phyloP scores from a whole-genome alignment of 2,329 filamentous ascomycete genomes.

The Fusarium beomiforme region DNA sequence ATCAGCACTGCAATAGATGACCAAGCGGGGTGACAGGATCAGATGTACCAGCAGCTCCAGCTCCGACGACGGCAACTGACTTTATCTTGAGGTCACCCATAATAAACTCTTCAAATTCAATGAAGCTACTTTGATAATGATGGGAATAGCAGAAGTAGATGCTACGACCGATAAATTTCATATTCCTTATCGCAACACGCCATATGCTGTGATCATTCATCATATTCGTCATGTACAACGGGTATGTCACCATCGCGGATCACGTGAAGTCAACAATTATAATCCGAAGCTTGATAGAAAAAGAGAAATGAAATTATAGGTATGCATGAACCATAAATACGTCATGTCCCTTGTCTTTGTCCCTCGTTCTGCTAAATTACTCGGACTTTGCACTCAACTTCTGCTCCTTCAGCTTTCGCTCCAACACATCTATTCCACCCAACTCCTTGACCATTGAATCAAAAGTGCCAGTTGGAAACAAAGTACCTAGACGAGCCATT shows the following conservation, averaged over 20 bases:
- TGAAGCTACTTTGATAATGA: neutral
- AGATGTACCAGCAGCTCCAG: slow-evolving; percentile 34
- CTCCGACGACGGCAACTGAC: slow-evolving; percentile 36
- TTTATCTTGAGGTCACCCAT: slow-evolving; percentile 21
- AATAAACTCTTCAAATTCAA: rapidly evolving
- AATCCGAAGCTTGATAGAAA: neutral
- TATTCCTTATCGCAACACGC: neutral
- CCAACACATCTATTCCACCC: slow-evolving; percentile 24
- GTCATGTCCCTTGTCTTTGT: too few species aligned
- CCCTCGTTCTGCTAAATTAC: neutral
- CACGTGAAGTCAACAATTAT: slow-evolving; percentile 1
- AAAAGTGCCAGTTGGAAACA: slow-evolving; percentile 15
- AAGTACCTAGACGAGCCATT: neutral
- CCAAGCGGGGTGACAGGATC: too few species aligned
- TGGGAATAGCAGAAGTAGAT: rapidly evolving
- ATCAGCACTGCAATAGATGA: neutral
- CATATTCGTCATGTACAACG: slow-evolving; percentile 19
- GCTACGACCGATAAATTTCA: rapidly evolving
- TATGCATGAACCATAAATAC: too few species aligned
- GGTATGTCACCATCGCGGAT: slow-evolving; percentile 20
- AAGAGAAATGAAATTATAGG: neutral
- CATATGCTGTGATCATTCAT: neutral
- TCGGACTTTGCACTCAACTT: neutral
- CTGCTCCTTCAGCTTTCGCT: slow-evolving; percentile 13
- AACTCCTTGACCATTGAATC: slow-evolving; percentile 23